Base-by-base conservation (phyloP, 352 stramenopile genomes). In the Globisporangium acanthophoron region DNA sequence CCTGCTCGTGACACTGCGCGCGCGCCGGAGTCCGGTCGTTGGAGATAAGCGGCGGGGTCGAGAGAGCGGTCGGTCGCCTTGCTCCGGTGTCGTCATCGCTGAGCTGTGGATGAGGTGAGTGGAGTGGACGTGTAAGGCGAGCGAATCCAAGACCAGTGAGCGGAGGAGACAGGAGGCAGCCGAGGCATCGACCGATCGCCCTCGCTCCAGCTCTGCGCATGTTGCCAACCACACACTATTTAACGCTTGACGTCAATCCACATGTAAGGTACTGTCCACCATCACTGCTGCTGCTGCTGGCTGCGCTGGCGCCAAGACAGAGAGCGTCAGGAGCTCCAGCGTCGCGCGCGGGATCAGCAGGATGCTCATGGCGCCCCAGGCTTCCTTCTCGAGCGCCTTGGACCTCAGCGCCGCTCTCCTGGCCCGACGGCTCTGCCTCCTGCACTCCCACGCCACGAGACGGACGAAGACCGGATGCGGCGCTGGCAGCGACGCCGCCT, bases 21-120 rank as follows among this genome's bases (percentile, higher is more conserved):
- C 33, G 76, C 79, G 13, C 79, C 76, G 33, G 76, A 89, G 45
- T 87, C 75, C 59, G 78, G 78, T 21, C 75, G 76, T 41, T 89
- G 79, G 79, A 80, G 79, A 78, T 89, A 81, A 67, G 58, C 35
- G 37, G 16, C 18, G 31, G n/a, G 18, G 11, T 29, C 27, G 21
- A 31, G n/a, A 16, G 27, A 27, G 24, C 24, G 1, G 24, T 27
- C 49, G 35, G 12, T 16, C 31, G 16, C 16, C 29, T 11, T 7
- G 29, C 27, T 47, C 9, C 27, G 8, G 3, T 54, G 18, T 29
- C 49, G 29, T 54, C 16, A 16, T 21, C 15, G 29, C 12, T 24
- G 27, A 13, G 37, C 49, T 43, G 29, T 48, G 18, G 21, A 21
- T 12, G 43, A 9, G 20, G 21, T 48, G 43, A 48, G 21, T 21